phyloP scores from a whole-genome alignment of 2,329 filamentous ascomycete species.

The Zymoseptoria pseudotritici region DNA sequence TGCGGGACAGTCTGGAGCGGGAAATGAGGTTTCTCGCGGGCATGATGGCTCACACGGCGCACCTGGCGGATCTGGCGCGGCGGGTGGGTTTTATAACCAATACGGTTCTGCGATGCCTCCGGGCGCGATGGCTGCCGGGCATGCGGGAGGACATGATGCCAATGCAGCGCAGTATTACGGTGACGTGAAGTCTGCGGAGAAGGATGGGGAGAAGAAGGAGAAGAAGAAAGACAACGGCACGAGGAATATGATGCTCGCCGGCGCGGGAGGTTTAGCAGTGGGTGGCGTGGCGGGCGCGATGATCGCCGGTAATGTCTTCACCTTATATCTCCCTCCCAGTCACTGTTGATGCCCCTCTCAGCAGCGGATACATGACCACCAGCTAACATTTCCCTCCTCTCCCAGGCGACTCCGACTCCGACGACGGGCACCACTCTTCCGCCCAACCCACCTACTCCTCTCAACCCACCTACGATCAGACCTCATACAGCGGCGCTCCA shows the following conservation, averaged over 20 bases:
- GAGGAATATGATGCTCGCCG: conserved; percentile 48
- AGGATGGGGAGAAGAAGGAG: conserved; percentile 27
- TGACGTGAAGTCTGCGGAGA: conserved; percentile 16
- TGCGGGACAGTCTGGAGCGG: conserved; percentile 1
- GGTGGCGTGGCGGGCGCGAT: conserved; percentile 52
- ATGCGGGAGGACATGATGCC: conserved; percentile 11
- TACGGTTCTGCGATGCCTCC: conserved; percentile 15
- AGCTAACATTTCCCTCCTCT: background rate
- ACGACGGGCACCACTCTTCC: conserved; percentile 10
- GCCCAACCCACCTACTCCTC: background rate
- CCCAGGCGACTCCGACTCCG: conserved; percentile 10
- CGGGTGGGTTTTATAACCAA: conserved; percentile 14
- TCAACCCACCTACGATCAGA: background rate
- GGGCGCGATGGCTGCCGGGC: background rate
- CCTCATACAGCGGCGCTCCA: no score
- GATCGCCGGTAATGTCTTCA: conserved; percentile 31
- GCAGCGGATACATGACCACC: background rate
- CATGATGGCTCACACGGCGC: conserved; percentile 3
- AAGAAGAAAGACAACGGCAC: conserved; percentile 30
- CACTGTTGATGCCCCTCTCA: no score
- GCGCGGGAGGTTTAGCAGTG: conserved; percentile 50
- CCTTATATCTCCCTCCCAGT: no score
- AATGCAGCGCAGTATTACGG: conserved; percentile 18
- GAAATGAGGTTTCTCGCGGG: conserved; percentile 7
- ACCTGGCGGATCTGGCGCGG: background rate